Evolutionary conservation across 1,139 yeast species (phyloP).

Genomic region (Hemisphaericaspora xylofermentans): DNA sequence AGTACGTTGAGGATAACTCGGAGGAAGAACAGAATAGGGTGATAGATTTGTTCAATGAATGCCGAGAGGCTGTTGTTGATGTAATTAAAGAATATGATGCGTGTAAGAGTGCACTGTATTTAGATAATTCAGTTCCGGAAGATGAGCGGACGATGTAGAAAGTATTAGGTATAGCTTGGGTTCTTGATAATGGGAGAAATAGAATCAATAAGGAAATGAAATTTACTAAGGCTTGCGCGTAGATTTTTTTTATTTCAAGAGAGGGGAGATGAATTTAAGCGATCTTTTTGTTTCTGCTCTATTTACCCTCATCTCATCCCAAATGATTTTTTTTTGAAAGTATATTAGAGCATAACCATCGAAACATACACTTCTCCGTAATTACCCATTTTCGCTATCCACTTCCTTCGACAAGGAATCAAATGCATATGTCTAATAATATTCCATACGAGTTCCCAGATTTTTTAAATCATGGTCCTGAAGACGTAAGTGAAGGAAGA

Average conservation of each 20-base stretch:
- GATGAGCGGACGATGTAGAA: constrained; percentile 2
- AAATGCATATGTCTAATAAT: neutral
- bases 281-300: neutral
- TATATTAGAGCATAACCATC: too few relatives aligned
- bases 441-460: constrained; percentile 5
- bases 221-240: neutral
- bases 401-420: too few relatives aligned
- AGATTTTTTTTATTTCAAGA: too few relatives aligned
- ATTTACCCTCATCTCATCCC: constrained; percentile 1
- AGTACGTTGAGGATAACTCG: constrained; percentile 60
- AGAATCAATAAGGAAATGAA: neutral
- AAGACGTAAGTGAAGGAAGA: neutral
- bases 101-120: constrained; percentile 56
- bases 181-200: neutral
- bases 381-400: too few relatives aligned
- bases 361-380: too few relatives aligned
- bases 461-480: constrained; percentile 2
- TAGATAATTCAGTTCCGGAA: constrained; percentile 38
- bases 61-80: constrained; percentile 67
- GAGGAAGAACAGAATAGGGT: constrained; percentile 43
- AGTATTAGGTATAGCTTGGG: too few relatives aligned
- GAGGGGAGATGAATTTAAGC: neutral
- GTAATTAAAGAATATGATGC: constrained; percentile 72
- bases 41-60: constrained; percentile 74
- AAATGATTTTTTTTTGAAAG: neutral